Conservation (phyloP, 306 rosid genomes). For the Notholithocarpus densiflorus region DNA sequence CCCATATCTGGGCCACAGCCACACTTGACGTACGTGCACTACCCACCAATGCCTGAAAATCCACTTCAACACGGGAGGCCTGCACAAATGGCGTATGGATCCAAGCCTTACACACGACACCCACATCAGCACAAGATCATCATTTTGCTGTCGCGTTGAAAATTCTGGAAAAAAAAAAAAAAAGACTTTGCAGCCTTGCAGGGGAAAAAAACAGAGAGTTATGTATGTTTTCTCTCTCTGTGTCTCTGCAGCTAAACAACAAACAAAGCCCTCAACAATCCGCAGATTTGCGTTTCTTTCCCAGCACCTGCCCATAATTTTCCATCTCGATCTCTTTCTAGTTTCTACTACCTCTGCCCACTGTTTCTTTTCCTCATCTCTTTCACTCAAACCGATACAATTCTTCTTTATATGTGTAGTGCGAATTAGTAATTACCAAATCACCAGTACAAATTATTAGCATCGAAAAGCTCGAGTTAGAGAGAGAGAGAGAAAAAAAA, state of each 20-base stretch:
- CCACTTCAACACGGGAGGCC: not conserved
- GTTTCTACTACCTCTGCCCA: not conserved
- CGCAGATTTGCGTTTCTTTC: conserved; percentile 7
- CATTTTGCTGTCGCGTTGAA: not conserved
- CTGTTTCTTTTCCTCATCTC: not conserved
- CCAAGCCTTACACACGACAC: not conserved
- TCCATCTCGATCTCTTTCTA: not conserved
- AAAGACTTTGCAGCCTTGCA: too few species aligned
- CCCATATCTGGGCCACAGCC: not conserved
- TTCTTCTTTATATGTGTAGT: not conserved
- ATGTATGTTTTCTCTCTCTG: not conserved
- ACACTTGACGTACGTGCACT: not conserved
- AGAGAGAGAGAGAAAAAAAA: not conserved
- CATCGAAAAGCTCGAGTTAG: not conserved
- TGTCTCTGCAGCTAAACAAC: conserved; percentile 15
- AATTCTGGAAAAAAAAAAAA: not conserved
- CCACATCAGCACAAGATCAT: too few species aligned
- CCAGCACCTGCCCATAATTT: not conserved
- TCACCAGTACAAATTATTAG: not conserved
- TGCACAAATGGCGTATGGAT: not conserved
- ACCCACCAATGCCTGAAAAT: not conserved
- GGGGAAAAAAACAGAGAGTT: too few species aligned
- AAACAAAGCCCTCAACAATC: not conserved
- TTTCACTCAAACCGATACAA: not conserved
- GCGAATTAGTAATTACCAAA: not conserved